Percentiles rank a stretch among this genome's conserved stretches.
Conservation (phyloP, 116 monocot genomes). For the Papilionanthe hybrid region DNA sequence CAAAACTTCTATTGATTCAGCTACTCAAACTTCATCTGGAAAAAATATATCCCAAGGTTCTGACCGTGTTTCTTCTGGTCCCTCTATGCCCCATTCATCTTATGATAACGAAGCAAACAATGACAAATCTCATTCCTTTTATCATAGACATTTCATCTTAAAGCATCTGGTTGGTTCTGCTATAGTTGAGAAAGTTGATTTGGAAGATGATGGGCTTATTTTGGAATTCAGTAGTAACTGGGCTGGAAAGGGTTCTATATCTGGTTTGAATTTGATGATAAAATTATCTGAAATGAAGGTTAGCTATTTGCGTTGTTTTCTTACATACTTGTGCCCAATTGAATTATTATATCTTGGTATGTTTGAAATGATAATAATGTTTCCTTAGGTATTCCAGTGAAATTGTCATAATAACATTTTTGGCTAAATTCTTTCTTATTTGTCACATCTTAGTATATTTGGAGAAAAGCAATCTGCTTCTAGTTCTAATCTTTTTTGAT, state of each 20-base stretch:
- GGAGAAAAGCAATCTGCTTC: background rate
- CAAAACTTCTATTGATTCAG: slow-evolving; percentile 11
- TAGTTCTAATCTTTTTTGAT: background rate
- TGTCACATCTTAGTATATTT: background rate
- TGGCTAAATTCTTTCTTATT: background rate
- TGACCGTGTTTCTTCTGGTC: slow-evolving; percentile 2
- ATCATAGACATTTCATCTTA: slow-evolving; percentile 36
- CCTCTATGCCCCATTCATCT: slow-evolving; percentile 9
- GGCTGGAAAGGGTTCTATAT: slow-evolving; percentile 62
- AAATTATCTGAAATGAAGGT: slow-evolving; percentile 73
- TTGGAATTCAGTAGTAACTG: slow-evolving; percentile 37
- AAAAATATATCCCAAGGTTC: slow-evolving; percentile 11
- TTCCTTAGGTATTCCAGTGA: background rate
- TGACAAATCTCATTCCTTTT: slow-evolving; percentile 9
- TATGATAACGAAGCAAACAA: slow-evolving; percentile 20
- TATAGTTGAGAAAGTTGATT: slow-evolving; percentile 31
- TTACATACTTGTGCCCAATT: background rate
- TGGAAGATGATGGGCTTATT: slow-evolving; percentile 11
- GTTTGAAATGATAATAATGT: background rate
- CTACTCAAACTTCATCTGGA: slow-evolving; percentile 9
- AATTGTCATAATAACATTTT: background rate
- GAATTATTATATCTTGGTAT: background rate
- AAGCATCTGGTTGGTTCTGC: slow-evolving; percentile 46
- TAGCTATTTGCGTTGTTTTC: slow-evolving; percentile 7
- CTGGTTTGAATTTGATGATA: slow-evolving; percentile 59